Evolutionary conservation across 495 filamentous ascomycete species (phyloP).

Genomic region (Beverwykella pulmonaria): DNA sequence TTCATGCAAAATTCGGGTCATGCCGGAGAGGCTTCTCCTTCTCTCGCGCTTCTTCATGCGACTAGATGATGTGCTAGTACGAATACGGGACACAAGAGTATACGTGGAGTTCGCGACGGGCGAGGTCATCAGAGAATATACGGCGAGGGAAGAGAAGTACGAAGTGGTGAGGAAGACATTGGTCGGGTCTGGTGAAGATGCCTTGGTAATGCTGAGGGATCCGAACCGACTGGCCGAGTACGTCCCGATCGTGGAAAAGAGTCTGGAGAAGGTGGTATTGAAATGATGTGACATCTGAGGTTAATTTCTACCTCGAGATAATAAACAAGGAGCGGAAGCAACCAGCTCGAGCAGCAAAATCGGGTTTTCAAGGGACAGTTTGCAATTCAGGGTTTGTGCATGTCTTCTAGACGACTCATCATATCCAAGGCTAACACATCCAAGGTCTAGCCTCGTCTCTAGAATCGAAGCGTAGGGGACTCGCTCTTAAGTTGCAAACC

Average conservation of each 20-base stretch:
- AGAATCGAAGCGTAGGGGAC: too few species aligned
- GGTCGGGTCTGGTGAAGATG: slow-evolving; percentile 69
- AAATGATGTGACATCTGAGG: slow-evolving; percentile 15
- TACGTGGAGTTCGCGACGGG: slow-evolving; percentile 86
- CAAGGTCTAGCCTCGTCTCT: too few species aligned
- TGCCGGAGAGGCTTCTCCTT: slow-evolving; percentile 82
- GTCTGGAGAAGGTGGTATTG: slow-evolving; percentile 49
- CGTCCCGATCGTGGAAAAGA: slow-evolving; percentile 68
- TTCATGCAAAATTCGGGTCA: slow-evolving; percentile 86
- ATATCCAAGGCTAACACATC: too few species aligned
- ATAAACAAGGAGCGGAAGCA: neutral
- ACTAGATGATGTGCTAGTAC: slow-evolving; percentile 82
- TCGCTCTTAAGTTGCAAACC: too few species aligned
- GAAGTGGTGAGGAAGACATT: slow-evolving; percentile 74
- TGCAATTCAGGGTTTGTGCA: too few species aligned
- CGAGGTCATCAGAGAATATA: slow-evolving; percentile 86
- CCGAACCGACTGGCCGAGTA: slow-evolving; percentile 75
- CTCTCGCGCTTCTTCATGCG: slow-evolving; percentile 90
- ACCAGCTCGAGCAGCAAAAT: neutral
- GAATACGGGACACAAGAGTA: slow-evolving; percentile 85
- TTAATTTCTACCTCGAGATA: neutral
- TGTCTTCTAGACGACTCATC: too few species aligned
- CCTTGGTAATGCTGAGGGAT: slow-evolving; percentile 79
- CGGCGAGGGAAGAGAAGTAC: slow-evolving; percentile 77
- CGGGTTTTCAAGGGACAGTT: neutral